Percentiles rank a stretch among this genome's conserved stretches.
Evolutionary conservation across 371 early-diverging fungal species (phyloP).

Genomic region (Phascolomyces articulosus): DNA sequence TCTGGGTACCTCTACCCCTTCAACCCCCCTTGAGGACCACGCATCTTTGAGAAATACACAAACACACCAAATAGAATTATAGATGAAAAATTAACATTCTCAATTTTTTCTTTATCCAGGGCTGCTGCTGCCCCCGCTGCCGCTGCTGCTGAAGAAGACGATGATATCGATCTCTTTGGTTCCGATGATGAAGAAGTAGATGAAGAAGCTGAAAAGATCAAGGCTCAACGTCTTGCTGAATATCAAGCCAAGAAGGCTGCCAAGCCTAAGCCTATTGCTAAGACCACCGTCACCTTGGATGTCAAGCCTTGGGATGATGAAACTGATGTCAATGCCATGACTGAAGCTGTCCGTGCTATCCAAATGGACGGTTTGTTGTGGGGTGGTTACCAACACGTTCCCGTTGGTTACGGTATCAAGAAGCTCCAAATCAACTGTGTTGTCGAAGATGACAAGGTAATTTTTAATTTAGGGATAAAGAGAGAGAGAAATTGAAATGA

Average conservation of each 20-base stretch:
- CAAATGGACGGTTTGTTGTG: constrained; percentile 90
- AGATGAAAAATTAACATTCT: no score
- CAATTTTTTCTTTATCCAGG: constrained; percentile 53
- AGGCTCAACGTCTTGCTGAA: constrained; percentile 88
- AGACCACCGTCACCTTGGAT: constrained; percentile 91
- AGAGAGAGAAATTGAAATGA: neutral
- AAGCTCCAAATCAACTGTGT: constrained; percentile 95
- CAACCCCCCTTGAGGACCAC: neutral
- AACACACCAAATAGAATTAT: neutral
- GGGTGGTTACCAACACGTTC: constrained; percentile 79
- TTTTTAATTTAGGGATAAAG: neutral
- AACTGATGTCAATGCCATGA: constrained; percentile 84
- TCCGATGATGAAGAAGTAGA: constrained; percentile 92
- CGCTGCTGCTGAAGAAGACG: constrained; percentile 80
- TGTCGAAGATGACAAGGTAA: constrained; percentile 92
- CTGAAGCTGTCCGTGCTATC: constrained; percentile 73
- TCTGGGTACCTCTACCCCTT: neutral
- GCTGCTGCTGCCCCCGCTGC: constrained; percentile 11
- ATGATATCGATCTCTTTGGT: constrained; percentile 95
- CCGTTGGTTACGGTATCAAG: constrained; percentile 93
- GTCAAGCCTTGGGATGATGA: constrained; percentile 99
- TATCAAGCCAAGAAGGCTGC: constrained; percentile 93
- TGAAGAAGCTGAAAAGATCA: constrained; percentile 89
- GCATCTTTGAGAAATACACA: neutral
- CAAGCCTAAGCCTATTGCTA: constrained; percentile 92